phyloP scores from a whole-genome alignment of 129 eudicot species.

The Flaveria trinervia region DNA sequence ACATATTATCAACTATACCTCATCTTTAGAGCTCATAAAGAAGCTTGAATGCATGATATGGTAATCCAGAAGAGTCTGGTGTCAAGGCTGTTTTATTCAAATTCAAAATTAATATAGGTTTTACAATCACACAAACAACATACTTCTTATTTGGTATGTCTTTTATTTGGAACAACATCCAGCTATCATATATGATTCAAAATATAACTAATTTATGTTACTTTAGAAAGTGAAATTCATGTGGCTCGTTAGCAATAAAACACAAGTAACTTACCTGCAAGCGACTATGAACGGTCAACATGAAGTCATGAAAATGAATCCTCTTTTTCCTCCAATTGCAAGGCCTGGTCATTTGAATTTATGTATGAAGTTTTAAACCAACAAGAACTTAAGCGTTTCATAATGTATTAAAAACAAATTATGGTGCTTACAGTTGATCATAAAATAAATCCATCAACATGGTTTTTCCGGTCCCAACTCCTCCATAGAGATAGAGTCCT shows the following conservation, averaged over 20 bases:
- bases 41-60: not conserved
- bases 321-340: slow-evolving; percentile 89
- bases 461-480: slow-evolving; percentile 98
- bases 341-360: slow-evolving; percentile 52
- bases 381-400: not conserved
- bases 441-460: slow-evolving; percentile 97
- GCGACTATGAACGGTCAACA: slow-evolving; percentile 90
- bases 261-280: slow-evolving; percentile 55
- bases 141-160: not conserved
- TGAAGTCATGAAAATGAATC: slow-evolving; percentile 97
- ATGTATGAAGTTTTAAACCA: not conserved
- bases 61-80: not conserved
- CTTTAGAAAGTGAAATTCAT: not conserved
- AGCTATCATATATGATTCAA: not conserved
- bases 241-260: not conserved
- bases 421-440: slow-evolving; percentile 68
- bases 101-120: not conserved
- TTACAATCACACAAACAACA: not conserved
- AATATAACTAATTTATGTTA: not conserved
- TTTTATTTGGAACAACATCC: not conserved
- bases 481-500: slow-evolving; percentile 97
- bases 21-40: slow-evolving; percentile 8
- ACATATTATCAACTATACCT: not conserved
- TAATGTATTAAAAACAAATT: not conserved
- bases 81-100: not conserved